Base-by-base conservation (phyloP, 2,329 filamentous ascomycete genomes). In the Mycosphaerella arachidis region DNA sequence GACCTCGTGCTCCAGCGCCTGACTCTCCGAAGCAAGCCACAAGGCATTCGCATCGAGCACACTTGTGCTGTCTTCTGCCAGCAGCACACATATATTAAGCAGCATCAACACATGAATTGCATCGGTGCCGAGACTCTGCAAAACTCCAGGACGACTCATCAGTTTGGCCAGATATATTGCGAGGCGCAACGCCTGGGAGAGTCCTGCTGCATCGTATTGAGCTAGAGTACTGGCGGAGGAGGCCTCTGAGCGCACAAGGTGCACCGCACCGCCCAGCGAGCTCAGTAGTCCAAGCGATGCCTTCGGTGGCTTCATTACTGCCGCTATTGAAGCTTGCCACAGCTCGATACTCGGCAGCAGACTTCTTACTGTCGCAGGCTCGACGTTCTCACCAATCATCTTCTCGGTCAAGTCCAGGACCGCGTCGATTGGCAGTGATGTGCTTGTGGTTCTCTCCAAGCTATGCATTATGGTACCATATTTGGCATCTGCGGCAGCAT, bases 181-280 rank as follows among this genome's bases (percentile, higher is more conserved):
- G 77, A 95, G 89, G 57, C 93, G 83, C 13, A 90, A 84, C 0
- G 91, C 85, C 56, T 89, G 79, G 1, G 91, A 91, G 33, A 86
- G 84, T 0, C 89, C 89, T 64, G 84, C 83, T 4, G 82, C 78
- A 70, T 96, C 92, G 54, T 61, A 67, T 3, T 60, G 43, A n/a
- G 27, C 74, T 48, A 67, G 68, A 59, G 65, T 67, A 63, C 62
- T 50, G 60, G 65, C 57, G 6, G 48, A 40, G 59, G 45, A 30
- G 13, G 62, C 53, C 20, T 71, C 59, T 56, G 70, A 59, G 64
- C 74, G 45, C 65, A 88, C 79, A 3, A 96, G 75, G 64, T 88
- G 86, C 6, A 89, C 83, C 0, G 85, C 84, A 3, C 91, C 91
- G 0, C 84, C 86, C 6, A 96, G 78, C 27, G 81, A 82, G 69